Evolutionary conservation across 306 rosid genomes (phyloP), one percentile per base, ranked within the genome.

Genomic region (Dalbergia oliveri): DNA sequence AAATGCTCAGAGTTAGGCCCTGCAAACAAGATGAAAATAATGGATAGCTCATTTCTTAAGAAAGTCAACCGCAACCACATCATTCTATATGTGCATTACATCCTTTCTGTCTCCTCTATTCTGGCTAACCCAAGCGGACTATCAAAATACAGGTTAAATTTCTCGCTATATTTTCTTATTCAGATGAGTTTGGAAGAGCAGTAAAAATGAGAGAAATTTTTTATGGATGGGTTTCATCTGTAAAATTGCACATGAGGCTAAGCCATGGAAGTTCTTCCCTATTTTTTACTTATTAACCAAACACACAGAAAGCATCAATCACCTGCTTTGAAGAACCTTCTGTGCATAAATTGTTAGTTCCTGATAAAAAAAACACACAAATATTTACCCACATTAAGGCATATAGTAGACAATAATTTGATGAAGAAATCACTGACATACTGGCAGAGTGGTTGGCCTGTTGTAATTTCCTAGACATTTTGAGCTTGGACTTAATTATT

Each of bases 401-500:
- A 74, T 8, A 43, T 15, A 14, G 26, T 43, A 21, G 10, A 4
- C 41, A 8, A 43, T 44, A 44, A 53, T 35, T 44, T 8, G 12
- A 2, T 23, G 73, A 69, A 6, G 14, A 21, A 12, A 37, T 16
- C 13, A 4, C 39, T 45, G 18, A 51, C 18, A 23, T 14, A 37
- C 44, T 13, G 23, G 26, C 8, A 1, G 49, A 41, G 51, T 18
- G 54, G 10, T 66, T 66, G 34, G 15, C 54, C 14, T 37, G 67
- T 12, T 57, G 39, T 13, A 11, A 8, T 35, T 58, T 41, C 4
- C 0, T 10, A 16, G 66, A 37, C 45, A 73, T 19, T 7, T 57
- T 73, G 53, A 39, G 15, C 61, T 61, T 75, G 49, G 79, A 75
- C 79, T 60, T 75, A 44, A 75, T 33, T 75, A 75, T 61, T 26